phyloP scores from a whole-genome alignment of 805 yeast genomes.

The Candida nonsorbophila region DNA sequence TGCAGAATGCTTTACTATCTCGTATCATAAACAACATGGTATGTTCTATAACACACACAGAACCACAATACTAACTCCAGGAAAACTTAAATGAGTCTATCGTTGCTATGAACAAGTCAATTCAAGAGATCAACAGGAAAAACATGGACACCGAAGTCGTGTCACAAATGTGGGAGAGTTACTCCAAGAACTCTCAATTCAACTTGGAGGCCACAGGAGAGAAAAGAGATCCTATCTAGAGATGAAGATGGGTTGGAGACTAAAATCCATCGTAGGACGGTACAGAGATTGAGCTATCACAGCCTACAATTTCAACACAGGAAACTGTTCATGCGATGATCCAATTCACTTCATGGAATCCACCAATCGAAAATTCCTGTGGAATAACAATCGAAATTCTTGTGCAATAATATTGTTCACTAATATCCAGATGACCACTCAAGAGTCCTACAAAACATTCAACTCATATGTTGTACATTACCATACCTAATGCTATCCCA shows the following conservation, averaged over 20 bases:
- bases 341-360: too few species aligned
- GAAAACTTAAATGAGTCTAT: conserved; percentile 72
- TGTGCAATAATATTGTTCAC: too few species aligned
- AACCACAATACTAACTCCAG: conserved; percentile 20
- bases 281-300: too few species aligned
- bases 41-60: conserved; percentile 22
- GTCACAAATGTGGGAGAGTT: conserved; percentile 76
- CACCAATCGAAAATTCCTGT: too few species aligned
- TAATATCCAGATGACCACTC: too few species aligned
- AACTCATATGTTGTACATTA: too few species aligned
- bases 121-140: conserved; percentile 57
- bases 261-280: too few species aligned
- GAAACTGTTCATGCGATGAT: too few species aligned
- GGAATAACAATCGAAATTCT: too few species aligned
- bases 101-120: conserved; percentile 52
- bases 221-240: conserved; percentile 46
- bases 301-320: too few species aligned
- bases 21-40: conserved; percentile 76
- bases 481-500: too few species aligned
- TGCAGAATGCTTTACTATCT: conserved; percentile 67
- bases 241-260: not conserved
- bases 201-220: conserved; percentile 64
- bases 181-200: conserved; percentile 63
- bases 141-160: conserved; percentile 68
- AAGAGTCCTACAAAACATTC: too few species aligned